phyloP scores from a whole-genome alignment of 2,329 filamentous ascomycete species.

The Periconia macrospinosa region DNA sequence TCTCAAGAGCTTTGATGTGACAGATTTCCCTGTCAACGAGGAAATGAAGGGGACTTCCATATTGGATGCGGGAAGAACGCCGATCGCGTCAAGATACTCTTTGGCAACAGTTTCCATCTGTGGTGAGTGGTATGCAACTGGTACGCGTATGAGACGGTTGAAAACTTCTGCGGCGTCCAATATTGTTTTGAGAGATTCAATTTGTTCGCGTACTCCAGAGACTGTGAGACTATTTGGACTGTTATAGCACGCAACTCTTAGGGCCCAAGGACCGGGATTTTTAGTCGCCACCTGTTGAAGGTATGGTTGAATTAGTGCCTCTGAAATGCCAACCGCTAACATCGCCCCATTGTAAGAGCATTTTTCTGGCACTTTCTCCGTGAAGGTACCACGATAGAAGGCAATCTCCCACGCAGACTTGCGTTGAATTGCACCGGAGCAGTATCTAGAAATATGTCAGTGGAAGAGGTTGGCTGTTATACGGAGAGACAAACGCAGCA shows the following conservation, averaged over 20 bases:
- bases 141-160: constrained; percentile 40
- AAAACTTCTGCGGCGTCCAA: constrained; percentile 42
- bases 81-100: not conserved
- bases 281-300: not conserved
- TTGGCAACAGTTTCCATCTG: constrained; percentile 38
- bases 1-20: not conserved
- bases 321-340: not conserved
- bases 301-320: not conserved
- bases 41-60: constrained; percentile 4
- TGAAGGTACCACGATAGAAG: not conserved
- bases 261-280: too few relatives aligned
- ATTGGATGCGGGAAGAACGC: not conserved
- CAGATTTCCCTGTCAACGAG: not conserved
- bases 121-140: constrained; percentile 47
- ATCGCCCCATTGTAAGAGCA: constrained; percentile 6
- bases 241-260: constrained; percentile 34
- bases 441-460: too few relatives aligned
- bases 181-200: constrained; percentile 29
- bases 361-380: not conserved
- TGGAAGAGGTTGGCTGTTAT: too few relatives aligned
- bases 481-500: constrained; percentile 16
- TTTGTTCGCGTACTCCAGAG: constrained; percentile 44
- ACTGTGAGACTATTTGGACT: constrained; percentile 44
- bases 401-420: not conserved
- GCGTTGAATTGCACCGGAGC: not conserved